Percentiles rank a stretch among this genome's conserved stretches.
Conservation (phyloP, 495 filamentous ascomycete genomes). For the Letharia columbiana region DNA sequence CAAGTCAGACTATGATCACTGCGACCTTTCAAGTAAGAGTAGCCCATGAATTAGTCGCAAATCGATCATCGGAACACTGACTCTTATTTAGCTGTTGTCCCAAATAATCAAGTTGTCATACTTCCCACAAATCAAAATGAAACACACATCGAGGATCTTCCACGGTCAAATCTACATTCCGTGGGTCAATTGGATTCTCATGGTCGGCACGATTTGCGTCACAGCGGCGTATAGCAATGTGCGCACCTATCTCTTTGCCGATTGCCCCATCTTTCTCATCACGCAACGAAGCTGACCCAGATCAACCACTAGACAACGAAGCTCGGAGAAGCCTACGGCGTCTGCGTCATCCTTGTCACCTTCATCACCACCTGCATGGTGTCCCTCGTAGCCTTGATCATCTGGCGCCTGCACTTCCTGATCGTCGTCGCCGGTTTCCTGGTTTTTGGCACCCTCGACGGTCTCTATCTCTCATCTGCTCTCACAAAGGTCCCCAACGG, state of each 20-base stretch:
- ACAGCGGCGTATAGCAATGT: constrained; percentile 65
- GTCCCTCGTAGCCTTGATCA: constrained; percentile 55
- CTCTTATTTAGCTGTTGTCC: constrained; percentile 43
- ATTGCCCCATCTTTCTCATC: neutral
- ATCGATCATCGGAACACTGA: neutral
- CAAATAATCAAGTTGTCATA: constrained; percentile 70
- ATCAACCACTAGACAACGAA: constrained; percentile 34
- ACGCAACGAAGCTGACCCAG: neutral
- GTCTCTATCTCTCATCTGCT: constrained; percentile 56
- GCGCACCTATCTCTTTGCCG: constrained; percentile 16
- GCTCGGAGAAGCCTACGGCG: constrained; percentile 46
- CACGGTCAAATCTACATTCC: constrained; percentile 68
- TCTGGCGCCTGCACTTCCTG: constrained; percentile 52
- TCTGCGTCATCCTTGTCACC: constrained; percentile 67
- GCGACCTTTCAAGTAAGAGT: constrained; percentile 48
- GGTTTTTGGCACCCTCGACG: constrained; percentile 52
- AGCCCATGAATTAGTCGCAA: neutral
- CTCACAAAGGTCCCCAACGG: constrained; percentile 62
- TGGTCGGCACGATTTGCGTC: constrained; percentile 66
- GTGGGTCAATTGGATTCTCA: constrained; percentile 61
- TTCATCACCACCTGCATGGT: constrained; percentile 68
- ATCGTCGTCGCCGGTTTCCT: constrained; percentile 55
- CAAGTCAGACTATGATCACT: constrained; percentile 72
- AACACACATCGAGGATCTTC: constrained; percentile 56
- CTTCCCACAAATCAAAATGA: constrained; percentile 62